Conservation (phyloP, 225 moss, liverwort and hornwort genomes). For the Polytrichum formosum region DNA sequence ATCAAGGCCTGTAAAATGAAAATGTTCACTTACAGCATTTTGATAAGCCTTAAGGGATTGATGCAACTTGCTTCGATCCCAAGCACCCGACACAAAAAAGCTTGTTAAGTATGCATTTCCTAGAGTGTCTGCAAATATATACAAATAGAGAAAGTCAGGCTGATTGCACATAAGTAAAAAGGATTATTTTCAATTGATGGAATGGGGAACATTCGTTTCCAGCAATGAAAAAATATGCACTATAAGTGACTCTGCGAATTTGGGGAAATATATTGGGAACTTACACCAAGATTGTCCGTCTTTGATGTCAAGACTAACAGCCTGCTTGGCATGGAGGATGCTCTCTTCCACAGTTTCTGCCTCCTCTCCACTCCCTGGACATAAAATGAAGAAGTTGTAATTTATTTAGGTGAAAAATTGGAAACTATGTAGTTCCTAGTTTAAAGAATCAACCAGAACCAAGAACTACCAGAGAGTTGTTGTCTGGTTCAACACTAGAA, state of each 20-base stretch:
- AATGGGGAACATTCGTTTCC: conserved; percentile 5
- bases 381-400: too few species aligned
- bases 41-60: conserved; percentile 69
- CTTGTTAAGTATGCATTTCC: conserved; percentile 69
- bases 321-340: conserved; percentile 68
- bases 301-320: conserved; percentile 61
- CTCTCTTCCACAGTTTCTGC: conserved; percentile 64
- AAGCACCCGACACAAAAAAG: conserved; percentile 66
- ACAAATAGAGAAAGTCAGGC: not conserved
- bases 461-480: too few species aligned
- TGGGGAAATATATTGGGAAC: not conserved
- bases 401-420: too few species aligned
- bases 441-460: too few species aligned
- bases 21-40: conserved; percentile 43
- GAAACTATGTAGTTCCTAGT: too few species aligned
- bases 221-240: conserved; percentile 5
- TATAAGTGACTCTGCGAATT: not conserved
- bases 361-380: conserved; percentile 52
- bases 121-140: conserved; percentile 45
- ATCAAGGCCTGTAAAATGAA: not conserved
- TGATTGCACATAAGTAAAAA: not conserved
- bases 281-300: conserved; percentile 74
- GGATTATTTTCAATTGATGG: not conserved
- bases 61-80: conserved; percentile 61
- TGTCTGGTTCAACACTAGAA: too few species aligned